Evolutionary conservation across 1,284 basidiomycete genomes (phyloP), one percentile per base, ranked within the genome.

Genomic region (Ceratobasidium sp.): DNA sequence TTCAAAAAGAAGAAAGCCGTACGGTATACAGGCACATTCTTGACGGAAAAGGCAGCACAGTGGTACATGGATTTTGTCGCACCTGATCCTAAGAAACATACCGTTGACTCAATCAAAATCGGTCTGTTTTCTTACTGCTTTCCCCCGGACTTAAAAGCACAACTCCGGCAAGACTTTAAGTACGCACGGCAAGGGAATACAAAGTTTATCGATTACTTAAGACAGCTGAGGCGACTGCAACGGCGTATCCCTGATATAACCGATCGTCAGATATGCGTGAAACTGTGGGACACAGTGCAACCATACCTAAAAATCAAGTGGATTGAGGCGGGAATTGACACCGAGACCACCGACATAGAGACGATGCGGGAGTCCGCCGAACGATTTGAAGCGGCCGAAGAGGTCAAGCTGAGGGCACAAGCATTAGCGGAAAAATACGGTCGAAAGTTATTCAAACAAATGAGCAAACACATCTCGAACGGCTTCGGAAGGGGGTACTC

Each of bases 71-170:
- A 57, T 33, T 42, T 42, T 23, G 73, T 70, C 3, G 78, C 78
- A 7, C 54, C n/a, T n/a, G n/a, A n/a, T n/a, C n/a, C n/a, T n/a
- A n/a, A n/a, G n/a, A n/a, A n/a, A n/a, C n/a, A n/a, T n/a, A n/a
- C n/a, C n/a, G n/a, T n/a, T n/a, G n/a, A n/a, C n/a, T n/a, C n/a
- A n/a, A n/a, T n/a, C n/a, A n/a, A n/a, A 20, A 28, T 59, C 0
- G 66, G 40, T 23, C 26, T 88, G 2, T 88, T 86, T 77, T 83
- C 87, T 76, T 85, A 86, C 76, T 87, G 87, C 67, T 89, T 89
- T 82, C 86, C 86, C n/a, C n/a, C n/a, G n/a, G n/a, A n/a, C n/a
- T n/a, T n/a, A n/a, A n/a, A n/a, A n/a, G n/a, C n/a, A n/a, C n/a
- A n/a, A n/a, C n/a, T n/a, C n/a, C n/a, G n/a, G n/a, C n/a, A n/a